Percentiles rank a stretch among this genome's conserved stretches.
phyloP scores from a whole-genome alignment of 1,284 basidiomycete genomes.

The Leccinum solheimii region DNA sequence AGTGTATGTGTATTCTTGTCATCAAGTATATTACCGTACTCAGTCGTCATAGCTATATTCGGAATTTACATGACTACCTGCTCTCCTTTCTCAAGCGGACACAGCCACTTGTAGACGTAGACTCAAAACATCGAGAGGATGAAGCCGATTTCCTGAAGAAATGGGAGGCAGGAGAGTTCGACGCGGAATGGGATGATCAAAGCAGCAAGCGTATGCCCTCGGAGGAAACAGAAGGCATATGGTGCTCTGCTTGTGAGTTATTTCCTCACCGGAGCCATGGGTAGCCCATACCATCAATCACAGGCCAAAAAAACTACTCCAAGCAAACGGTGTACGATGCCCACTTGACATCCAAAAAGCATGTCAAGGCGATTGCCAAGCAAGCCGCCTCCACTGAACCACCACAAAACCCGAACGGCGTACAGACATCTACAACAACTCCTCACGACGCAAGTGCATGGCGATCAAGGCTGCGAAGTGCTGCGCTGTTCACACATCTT shows the following conservation, averaged over 20 bases:
- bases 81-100: constrained; percentile 86
- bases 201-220: constrained; percentile 40
- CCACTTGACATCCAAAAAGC: constrained; percentile 93
- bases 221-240: constrained; percentile 67
- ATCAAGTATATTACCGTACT: constrained; percentile 9
- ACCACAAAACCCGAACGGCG: constrained; percentile 63
- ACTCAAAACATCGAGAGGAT: constrained; percentile 64
- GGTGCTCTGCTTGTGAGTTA: constrained; percentile 92
- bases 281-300: constrained; percentile 12
- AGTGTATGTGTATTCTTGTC: constrained; percentile 50
- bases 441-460: constrained; percentile 40
- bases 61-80: constrained; percentile 81
- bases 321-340: constrained; percentile 99
- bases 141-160: constrained; percentile 71
- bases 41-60: constrained; percentile 66
- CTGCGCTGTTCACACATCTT: constrained; percentile 76
- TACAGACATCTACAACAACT: constrained; percentile 32
- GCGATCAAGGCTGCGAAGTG: constrained; percentile 62
- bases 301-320: constrained; percentile 90
- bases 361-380: constrained; percentile 84
- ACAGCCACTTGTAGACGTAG: constrained; percentile 83
- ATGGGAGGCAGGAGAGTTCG: constrained; percentile 79
- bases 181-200: constrained; percentile 72
- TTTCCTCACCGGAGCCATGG: constrained; percentile 8
- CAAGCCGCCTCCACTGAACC: constrained; percentile 58